These are phyloP conservation scores for Astragalus glycyphyllos DNA, from an alignment of 306 rosid genomes.

Conservation along the genomic window DNA sequence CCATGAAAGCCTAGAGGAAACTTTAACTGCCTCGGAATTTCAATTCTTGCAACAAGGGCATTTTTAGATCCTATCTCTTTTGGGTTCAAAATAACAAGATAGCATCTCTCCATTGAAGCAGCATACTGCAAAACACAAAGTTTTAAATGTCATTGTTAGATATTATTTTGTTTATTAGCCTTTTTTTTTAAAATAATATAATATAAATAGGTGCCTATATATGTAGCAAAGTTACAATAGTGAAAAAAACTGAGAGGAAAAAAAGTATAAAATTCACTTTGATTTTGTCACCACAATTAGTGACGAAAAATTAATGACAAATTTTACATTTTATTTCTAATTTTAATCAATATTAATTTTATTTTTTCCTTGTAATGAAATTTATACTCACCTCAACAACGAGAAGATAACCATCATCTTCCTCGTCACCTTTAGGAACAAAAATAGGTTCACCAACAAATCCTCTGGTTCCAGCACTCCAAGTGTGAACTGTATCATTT, in stretches of 20 bases:
- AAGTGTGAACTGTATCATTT: slow-evolving; percentile 55
- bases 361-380: background rate
- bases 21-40: slow-evolving; percentile 78
- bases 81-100: slow-evolving; percentile 67
- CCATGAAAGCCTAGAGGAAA: slow-evolving; percentile 93
- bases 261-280: no score
- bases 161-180: no score
- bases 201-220: background rate
- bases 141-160: background rate
- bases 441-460: slow-evolving; percentile 89
- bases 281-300: no score
- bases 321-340: no score
- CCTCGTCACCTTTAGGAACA: slow-evolving; percentile 60
- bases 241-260: no score
- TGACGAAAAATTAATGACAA: no score
- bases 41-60: slow-evolving; percentile 77
- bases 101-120: slow-evolving; percentile 77
- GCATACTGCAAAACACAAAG: slow-evolving; percentile 70
- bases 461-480: slow-evolving; percentile 73
- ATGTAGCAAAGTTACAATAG: no score
- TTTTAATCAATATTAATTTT: no score
- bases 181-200: background rate
- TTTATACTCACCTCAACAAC: slow-evolving; percentile 74
- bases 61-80: slow-evolving; percentile 64
- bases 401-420: slow-evolving; percentile 90